These are phyloP conservation scores for Vaccinium corymbosum DNA, from an alignment of 148 eudicot genomes.

Conservation along the genomic window DNA sequence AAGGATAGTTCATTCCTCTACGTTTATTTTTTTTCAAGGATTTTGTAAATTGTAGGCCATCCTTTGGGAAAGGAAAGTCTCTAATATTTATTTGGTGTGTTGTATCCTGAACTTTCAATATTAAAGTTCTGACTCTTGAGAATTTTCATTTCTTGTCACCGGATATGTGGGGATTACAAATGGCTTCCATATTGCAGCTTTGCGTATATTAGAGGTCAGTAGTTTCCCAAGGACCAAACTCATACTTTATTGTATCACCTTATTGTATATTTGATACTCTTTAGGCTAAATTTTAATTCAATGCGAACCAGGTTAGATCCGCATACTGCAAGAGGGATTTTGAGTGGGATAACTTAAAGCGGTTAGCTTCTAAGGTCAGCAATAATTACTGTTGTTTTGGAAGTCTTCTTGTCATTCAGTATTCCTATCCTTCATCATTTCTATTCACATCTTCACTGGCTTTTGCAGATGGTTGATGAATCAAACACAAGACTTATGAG, in stretches of 20 bases:
- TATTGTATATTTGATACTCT: not conserved
- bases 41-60: not conserved
- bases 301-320: conserved; percentile 68
- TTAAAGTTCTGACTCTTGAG: conserved; percentile 2
- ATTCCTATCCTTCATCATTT: not conserved
- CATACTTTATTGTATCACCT: not conserved
- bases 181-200: conserved; percentile 30
- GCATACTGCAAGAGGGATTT: conserved; percentile 84
- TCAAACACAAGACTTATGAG: conserved; percentile 80
- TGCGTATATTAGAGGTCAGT: conserved; percentile 53
- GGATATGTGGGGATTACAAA: conserved; percentile 14
- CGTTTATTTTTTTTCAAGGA: not conserved
- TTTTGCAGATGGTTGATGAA: conserved; percentile 68
- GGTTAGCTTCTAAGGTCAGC: conserved; percentile 56
- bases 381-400: not conserved
- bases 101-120: conserved; percentile 1
- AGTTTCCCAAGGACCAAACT: not conserved
- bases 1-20: not conserved
- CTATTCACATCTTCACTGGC: not conserved
- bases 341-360: conserved; percentile 87
- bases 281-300: not conserved
- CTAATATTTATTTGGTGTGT: not conserved
- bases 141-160: conserved; percentile 8
- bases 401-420: not conserved
- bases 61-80: not conserved